Evolutionary conservation across 2,329 filamentous ascomycete genomes (phyloP).

Genomic region (Pseudogymnoascus sp.): DNA sequence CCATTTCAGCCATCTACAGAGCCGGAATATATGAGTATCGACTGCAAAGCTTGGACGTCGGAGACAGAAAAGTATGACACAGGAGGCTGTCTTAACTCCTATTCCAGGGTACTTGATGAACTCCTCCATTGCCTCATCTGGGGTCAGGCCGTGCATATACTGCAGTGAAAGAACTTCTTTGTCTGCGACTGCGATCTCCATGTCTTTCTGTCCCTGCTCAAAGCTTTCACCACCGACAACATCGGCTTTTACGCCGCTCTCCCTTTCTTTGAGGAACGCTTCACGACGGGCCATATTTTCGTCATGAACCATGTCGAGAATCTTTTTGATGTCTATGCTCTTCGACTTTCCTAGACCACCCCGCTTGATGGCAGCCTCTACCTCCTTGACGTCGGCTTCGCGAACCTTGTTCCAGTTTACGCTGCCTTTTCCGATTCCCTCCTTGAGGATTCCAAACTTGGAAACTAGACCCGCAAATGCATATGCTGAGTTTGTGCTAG

Average conservation of each 20-base stretch:
- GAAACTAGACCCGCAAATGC: conserved; percentile 61
- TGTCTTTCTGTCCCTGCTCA: conserved; percentile 43
- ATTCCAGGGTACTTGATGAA: conserved; percentile 47
- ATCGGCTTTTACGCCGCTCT: conserved; percentile 35
- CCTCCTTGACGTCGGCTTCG: conserved; percentile 47
- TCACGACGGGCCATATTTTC: conserved; percentile 55
- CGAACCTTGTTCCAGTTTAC: conserved; percentile 71
- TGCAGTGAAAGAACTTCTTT: conserved; percentile 53
- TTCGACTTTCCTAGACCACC: conserved; percentile 69
- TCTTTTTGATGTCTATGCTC: conserved; percentile 64
- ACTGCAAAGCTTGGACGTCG: conserved; percentile 49
- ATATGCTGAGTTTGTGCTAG: conserved; percentile 48
- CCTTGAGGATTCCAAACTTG: conserved; percentile 55
- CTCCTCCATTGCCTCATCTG: conserved; percentile 44
- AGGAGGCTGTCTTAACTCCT: conserved; percentile 52
- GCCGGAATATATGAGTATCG: conserved; percentile 50
- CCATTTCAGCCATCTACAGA: conserved; percentile 49
- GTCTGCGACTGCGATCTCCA: conserved; percentile 51
- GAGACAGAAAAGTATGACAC: conserved; percentile 51
- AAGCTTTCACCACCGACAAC: conserved; percentile 38
- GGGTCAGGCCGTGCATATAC: conserved; percentile 40
- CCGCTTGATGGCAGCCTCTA: conserved; percentile 62
- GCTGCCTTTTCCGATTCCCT: conserved; percentile 61
- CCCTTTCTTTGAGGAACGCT: conserved; percentile 39
- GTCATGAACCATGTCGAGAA: conserved; percentile 64